A percentile compares a stretch with the other conserved stretches of the same genome.
Conservation (phyloP, 2,329 filamentous ascomycete species). For the Westerdykella aurantiaca region DNA sequence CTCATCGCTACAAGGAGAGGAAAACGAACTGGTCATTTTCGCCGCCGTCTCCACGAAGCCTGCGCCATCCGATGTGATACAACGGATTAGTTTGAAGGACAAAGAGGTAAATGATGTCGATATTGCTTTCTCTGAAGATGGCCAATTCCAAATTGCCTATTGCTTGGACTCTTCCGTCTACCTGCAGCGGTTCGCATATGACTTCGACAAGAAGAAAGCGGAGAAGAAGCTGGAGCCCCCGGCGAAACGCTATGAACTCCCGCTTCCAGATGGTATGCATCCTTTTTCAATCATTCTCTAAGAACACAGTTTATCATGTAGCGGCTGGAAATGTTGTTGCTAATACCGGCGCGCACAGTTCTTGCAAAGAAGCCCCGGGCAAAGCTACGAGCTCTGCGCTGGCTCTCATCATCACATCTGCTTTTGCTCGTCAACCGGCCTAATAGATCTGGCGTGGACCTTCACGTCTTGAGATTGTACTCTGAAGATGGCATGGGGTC, state of each 20-base stretch:
- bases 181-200: conserved; percentile 54
- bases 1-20: conserved; percentile 64
- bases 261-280: conserved; percentile 15
- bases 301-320: no score
- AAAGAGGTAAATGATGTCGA: conserved; percentile 65
- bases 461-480: conserved; percentile 55
- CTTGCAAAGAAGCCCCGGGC: conserved; percentile 39
- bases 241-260: conserved; percentile 26
- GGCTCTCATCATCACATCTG: conserved; percentile 49
- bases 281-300: conserved; percentile 7
- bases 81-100: conserved; percentile 47
- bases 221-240: conserved; percentile 21
- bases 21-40: conserved; percentile 76
- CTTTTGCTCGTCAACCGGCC: conserved; percentile 53
- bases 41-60: conserved; percentile 55
- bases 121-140: conserved; percentile 56
- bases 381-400: conserved; percentile 53
- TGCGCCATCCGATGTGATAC: conserved; percentile 45
- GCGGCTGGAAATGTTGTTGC: no score
- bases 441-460: conserved; percentile 50
- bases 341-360: conserved; percentile 3
- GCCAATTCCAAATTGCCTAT: conserved; percentile 68
- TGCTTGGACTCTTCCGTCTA: conserved; percentile 72
- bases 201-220: conserved; percentile 40
- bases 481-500: conserved; percentile 50